Base-by-base conservation (phyloP, 306 rosid genomes). In the Lablab purpureus region DNA sequence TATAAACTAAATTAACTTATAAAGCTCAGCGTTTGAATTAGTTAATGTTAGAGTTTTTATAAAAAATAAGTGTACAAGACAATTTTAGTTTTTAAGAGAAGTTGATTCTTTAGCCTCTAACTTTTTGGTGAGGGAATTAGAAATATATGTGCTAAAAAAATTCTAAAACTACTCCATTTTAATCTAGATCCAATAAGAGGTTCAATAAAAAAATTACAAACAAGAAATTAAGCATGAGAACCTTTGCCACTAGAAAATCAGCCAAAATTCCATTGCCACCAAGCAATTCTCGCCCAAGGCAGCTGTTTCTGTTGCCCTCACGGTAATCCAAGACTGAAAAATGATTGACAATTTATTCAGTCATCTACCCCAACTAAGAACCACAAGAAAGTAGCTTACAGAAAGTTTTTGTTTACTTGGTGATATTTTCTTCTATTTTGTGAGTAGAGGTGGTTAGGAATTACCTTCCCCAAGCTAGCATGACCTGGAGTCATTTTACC, bases 211-310 rank as follows among this genome's bases (percentile, higher is more conserved):
- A 49, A 54, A 77, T 59, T 34, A 45, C 51, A 10, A 28, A 74
- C 51, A 1, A 50, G 56, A 62, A 67, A 56, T 51, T 51, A 25
- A 55, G 66, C 54, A 60, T 75, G 82, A 76, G 87, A 87, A 82
- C 99, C 97, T 92, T 94, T 65, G 95, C 97, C 78, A 92, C 95
- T 9, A 89, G 89, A 86, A 91, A 94, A 80, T 94, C 99, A 52
- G 92, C 71, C 85, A 92, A 78, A 65, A 92, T 88, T 82, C 99
- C 99, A 78, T 94, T 94, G 73, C 99, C 99, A 45, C 99, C 97
- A 4, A 95, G 97, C 71, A 95, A 90, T 83, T 92, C 99, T 74
- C 97, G 85, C 58, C 97, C 49, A 91, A 69, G 40, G 99, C 93
- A 67, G 94, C 99, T 3, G 94, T 95, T 87, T 92, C 98, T 90